Conservation (phyloP, 805 yeast genomes). For the Metschnikowia baotianmanensis region DNA sequence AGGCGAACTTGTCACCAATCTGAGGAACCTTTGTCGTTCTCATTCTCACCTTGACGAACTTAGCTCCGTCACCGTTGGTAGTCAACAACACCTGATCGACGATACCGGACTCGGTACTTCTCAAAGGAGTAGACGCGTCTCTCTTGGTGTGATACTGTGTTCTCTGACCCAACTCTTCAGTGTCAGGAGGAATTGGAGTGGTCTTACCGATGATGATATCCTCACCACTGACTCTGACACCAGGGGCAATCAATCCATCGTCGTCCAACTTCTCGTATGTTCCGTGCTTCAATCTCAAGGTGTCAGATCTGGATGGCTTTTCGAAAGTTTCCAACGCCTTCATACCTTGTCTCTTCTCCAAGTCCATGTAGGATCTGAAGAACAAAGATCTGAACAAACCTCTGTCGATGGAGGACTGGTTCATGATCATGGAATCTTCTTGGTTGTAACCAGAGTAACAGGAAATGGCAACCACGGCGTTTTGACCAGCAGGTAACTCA, state of each 20-base stretch:
- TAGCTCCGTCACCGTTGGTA: slow-evolving; percentile 96
- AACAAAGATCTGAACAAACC: slow-evolving; percentile 94
- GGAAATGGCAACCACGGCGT: slow-evolving; percentile 96
- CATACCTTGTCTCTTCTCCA: slow-evolving; percentile 98
- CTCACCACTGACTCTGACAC: slow-evolving; percentile 98
- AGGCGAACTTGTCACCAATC: slow-evolving; percentile 98
- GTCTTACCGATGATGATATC: slow-evolving; percentile 98
- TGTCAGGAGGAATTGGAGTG: slow-evolving; percentile 98
- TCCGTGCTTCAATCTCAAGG: slow-evolving; percentile 94
- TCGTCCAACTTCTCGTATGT: slow-evolving; percentile 97
- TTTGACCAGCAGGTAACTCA: slow-evolving; percentile 98
- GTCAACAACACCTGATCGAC: slow-evolving; percentile 97
- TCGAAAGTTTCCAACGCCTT: slow-evolving; percentile 97
- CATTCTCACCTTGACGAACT: slow-evolving; percentile 97
- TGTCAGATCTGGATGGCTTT: slow-evolving; percentile 92
- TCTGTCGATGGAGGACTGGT: slow-evolving; percentile 94
- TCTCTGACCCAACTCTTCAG: slow-evolving; percentile 97
- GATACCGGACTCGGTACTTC: slow-evolving; percentile 97
- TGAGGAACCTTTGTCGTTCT: slow-evolving; percentile 98
- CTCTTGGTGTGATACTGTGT: slow-evolving; percentile 97
- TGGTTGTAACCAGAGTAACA: slow-evolving; percentile 99
- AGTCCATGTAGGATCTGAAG: slow-evolving; percentile 97
- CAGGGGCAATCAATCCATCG: slow-evolving; percentile 97
- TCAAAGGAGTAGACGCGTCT: slow-evolving; percentile 96
- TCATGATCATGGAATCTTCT: slow-evolving; percentile 99